Base-by-base conservation (phyloP, 1,284 basidiomycete genomes). In the Rhodotorula sp. region DNA sequence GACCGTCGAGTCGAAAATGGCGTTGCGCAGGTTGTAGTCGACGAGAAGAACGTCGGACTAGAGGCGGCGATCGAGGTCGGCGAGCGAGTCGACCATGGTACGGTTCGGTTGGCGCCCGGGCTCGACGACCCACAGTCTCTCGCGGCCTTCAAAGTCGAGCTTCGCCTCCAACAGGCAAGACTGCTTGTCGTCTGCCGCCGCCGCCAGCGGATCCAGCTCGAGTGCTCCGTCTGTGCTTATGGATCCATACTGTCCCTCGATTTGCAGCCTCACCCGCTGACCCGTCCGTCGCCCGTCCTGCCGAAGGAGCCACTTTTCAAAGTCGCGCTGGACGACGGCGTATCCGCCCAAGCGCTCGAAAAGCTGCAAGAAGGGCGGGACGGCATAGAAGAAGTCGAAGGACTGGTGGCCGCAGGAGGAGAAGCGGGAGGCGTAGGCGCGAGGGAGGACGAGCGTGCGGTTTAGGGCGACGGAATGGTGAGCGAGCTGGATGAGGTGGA, bases 381-480 rank as follows among this genome's bases (percentile, higher is more conserved):
- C 1, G 19, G 56, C 34, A 66, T 78, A 79, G 67, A 78, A 76
- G 64, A 76, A 75, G 8, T 71, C 68, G 62, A 78, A 78, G 2
- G 77, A 68, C 30, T 71, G 59, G n/a, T 62, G 44, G 39, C 68
- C 70, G 65, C 78, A 79, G 10, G 71, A 56, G 20, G 63, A 63
- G 56, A 79, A 64, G 17, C 77, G 62, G 46, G 76, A 76, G n/a
- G 72, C 59, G 9, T 58, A 66, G 44, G 76, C 68, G 54, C 76
- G 74, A 6, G 78, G 77, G n/a, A 79, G 65, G 52, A 79, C 77
- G 39, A 79, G 74, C 22, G 74, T 79, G 8, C 78, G 69, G 59
- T 78, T 77, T 20, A 79, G 72, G 4, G 75, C 53, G 32, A 72
- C 46, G 8, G 78, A 73, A 20, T 78, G 70, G n/a, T 76, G 65